Evolutionary conservation across 225 moss, liverwort and hornwort species (phyloP).

Genomic region (Ulota crispa): DNA sequence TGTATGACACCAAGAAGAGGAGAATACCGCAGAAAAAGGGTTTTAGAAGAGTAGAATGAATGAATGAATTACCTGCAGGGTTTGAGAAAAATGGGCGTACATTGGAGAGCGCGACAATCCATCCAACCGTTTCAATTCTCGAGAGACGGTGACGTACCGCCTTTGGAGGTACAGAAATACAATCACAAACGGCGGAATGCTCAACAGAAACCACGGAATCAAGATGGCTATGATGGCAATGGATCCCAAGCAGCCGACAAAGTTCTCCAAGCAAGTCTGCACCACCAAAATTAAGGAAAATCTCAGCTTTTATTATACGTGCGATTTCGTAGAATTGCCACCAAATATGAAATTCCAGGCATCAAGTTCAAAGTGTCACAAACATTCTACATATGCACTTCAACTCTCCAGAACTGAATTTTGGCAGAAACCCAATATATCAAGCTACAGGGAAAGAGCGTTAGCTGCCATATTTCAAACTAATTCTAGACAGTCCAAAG

Average conservation of each 20-base stretch:
- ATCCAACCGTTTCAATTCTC: conserved; percentile 89
- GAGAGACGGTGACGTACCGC: conserved; percentile 68
- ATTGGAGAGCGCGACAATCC: conserved; percentile 90
- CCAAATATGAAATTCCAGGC: too few relatives aligned
- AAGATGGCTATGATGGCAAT: conserved; percentile 71
- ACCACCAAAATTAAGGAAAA: neutral
- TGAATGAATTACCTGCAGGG: conserved; percentile 50
- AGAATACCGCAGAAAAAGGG: neutral
- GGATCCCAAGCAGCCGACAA: conserved; percentile 68
- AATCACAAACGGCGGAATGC: conserved; percentile 65
- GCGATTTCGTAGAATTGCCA: too few relatives aligned
- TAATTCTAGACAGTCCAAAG: too few relatives aligned
- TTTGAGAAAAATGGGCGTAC: conserved; percentile 84
- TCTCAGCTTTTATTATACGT: neutral
- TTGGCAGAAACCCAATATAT: too few relatives aligned
- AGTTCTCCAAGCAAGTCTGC: conserved; percentile 70
- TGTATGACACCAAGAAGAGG: neutral
- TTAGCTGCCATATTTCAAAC: too few relatives aligned
- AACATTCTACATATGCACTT: too few relatives aligned
- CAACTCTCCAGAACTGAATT: too few relatives aligned
- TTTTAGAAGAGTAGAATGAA: neutral
- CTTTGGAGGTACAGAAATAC: conserved; percentile 60
- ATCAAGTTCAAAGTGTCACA: too few relatives aligned
- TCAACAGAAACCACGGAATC: conserved; percentile 82
- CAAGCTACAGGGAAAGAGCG: too few relatives aligned